These are phyloP conservation scores for Bombardia bombarda DNA, from an alignment of 495 filamentous ascomycete genomes.

Conservation along the genomic window DNA sequence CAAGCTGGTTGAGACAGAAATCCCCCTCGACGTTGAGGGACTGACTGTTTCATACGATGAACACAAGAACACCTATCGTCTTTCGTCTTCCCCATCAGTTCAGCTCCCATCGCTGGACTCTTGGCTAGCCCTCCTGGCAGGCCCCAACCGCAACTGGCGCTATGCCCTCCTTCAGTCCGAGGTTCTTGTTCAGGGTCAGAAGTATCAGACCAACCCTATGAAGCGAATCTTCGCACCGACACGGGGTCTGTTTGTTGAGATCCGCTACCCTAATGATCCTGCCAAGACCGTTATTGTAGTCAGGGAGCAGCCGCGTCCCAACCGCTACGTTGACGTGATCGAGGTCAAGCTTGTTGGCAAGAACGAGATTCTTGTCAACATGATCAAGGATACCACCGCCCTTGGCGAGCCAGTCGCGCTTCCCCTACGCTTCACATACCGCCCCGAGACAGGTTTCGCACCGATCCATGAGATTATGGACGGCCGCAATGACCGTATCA, in stretches of 20 bases:
- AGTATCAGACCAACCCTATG: constrained; percentile 95
- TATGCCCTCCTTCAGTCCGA: constrained; percentile 97
- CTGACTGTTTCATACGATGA: constrained; percentile 67
- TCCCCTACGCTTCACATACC: constrained; percentile 80
- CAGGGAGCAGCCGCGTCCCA: constrained; percentile 52
- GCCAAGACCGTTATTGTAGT: constrained; percentile 73
- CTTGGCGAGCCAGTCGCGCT: constrained; percentile 69
- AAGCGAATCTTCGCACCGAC: constrained; percentile 81
- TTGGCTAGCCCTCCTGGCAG: constrained; percentile 88
- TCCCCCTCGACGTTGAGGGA: constrained; percentile 65
- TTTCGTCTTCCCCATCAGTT: constrained; percentile 60
- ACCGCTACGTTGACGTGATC: constrained; percentile 70
- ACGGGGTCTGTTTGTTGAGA: constrained; percentile 80
- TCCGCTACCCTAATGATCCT: constrained; percentile 68
- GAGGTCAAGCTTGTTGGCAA: constrained; percentile 68
- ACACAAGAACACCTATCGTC: constrained; percentile 68
- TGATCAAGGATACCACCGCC: constrained; percentile 86
- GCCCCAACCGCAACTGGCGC: constrained; percentile 75
- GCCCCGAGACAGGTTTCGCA: constrained; percentile 88
- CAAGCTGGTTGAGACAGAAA: constrained; percentile 55
- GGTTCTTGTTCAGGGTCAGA: constrained; percentile 88
- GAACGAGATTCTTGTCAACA: constrained; percentile 71
- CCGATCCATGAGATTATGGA: constrained; percentile 95
- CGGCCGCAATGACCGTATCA: constrained; percentile 88
- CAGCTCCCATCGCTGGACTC: constrained; percentile 67